A percentile compares a stretch with the other conserved stretches of the same genome.
Evolutionary conservation across 495 filamentous ascomycete species (phyloP).

Genomic region (Lentithecium fluviatile): DNA sequence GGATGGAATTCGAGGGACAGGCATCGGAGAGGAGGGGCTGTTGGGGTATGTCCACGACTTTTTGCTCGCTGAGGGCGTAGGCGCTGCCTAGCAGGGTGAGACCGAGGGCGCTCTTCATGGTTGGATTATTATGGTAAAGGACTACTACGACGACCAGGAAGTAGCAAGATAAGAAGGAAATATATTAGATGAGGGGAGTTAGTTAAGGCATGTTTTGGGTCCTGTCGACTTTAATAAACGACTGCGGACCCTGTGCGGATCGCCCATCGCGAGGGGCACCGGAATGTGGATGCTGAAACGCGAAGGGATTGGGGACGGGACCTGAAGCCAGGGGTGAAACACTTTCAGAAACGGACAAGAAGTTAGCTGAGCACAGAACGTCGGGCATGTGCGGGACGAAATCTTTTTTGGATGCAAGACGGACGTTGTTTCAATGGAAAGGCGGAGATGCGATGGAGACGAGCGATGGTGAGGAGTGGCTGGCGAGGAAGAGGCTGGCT

Average conservation of each 20-base stretch:
- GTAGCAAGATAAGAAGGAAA: background rate
- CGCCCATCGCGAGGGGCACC: background rate
- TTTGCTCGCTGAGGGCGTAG: slow-evolving; percentile 6
- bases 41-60: slow-evolving; percentile 1
- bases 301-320: background rate
- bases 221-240: background rate
- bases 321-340: background rate
- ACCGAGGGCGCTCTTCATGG: slow-evolving; percentile 1
- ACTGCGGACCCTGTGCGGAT: background rate
- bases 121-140: background rate
- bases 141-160: background rate
- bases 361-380: background rate
- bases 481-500: too few relatives aligned
- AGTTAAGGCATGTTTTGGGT: background rate
- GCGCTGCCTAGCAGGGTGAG: slow-evolving; percentile 4
- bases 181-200: background rate
- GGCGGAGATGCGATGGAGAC: too few relatives aligned
- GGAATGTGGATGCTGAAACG: background rate
- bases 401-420: too few relatives aligned
- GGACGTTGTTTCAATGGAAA: too few relatives aligned
- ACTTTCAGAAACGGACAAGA: background rate
- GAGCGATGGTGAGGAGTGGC: too few relatives aligned
- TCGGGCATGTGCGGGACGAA: background rate
- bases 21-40: slow-evolving; percentile 6
- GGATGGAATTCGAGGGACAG: slow-evolving; percentile 12